Evolutionary conservation across 1,139 yeast species (phyloP).

Genomic region (Hansenula sp.): DNA sequence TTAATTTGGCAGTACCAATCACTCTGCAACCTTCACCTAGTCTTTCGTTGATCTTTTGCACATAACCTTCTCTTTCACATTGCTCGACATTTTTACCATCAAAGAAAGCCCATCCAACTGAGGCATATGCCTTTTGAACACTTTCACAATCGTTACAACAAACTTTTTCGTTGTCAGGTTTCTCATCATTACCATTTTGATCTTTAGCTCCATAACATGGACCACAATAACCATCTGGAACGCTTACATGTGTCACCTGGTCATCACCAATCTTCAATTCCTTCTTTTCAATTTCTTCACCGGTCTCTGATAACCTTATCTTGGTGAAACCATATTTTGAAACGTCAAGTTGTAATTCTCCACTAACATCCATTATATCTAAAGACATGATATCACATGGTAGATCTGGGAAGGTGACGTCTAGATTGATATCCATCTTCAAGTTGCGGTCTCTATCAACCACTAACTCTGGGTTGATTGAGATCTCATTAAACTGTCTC

Average conservation of each 20-base stretch:
- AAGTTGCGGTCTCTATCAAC: conserved; percentile 83
- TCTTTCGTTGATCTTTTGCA: conserved; percentile 49
- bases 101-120: conserved; percentile 78
- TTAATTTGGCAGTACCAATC: conserved; percentile 72
- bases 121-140: conserved; percentile 75
- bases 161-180: conserved; percentile 31
- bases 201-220: conserved; percentile 84
- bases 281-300: conserved; percentile 34
- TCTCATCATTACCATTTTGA: conserved; percentile 49
- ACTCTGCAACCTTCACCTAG: conserved; percentile 85
- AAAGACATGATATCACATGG: conserved; percentile 71
- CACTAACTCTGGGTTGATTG: conserved; percentile 74
- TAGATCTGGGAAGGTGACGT: conserved; percentile 73
- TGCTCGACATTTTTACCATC: conserved; percentile 86
- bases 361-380: conserved; percentile 79
- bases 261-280: conserved; percentile 28
- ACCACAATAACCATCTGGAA: conserved; percentile 64
- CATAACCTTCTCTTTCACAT: conserved; percentile 88
- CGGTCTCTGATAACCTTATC: conserved; percentile 51
- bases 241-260: conserved; percentile 25
- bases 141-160: conserved; percentile 89
- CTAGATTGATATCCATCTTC: conserved; percentile 72
- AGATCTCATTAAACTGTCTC: conserved; percentile 61
- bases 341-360: conserved; percentile 76
- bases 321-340: conserved; percentile 67